Conservation (phyloP, 163 green algal genomes). For the Scenedesmus sp. region DNA sequence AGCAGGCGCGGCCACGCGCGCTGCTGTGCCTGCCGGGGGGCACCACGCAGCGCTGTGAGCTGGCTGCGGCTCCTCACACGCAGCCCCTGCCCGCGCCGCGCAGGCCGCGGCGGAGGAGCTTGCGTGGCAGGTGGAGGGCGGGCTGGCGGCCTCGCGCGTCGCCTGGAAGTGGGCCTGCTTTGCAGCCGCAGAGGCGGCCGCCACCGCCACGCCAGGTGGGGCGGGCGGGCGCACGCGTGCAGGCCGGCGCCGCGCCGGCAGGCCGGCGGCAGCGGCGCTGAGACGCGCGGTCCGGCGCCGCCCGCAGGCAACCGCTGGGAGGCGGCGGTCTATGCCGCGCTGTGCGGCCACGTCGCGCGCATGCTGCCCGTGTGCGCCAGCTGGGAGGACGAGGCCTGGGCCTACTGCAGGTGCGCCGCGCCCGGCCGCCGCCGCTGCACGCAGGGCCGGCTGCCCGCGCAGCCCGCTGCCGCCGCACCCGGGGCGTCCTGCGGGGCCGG, state of each 20-base stretch:
- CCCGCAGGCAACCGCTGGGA: constrained; percentile 54
- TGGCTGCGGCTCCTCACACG: no score
- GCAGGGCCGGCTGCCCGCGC: constrained; percentile 29
- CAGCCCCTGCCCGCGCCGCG: no score
- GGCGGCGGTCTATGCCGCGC: constrained; percentile 70
- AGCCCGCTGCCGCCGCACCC: no score
- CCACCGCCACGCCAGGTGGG: constrained; percentile 13
- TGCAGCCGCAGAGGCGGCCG: constrained; percentile 50
- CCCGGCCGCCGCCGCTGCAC: not conserved
- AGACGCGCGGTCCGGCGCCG: not conserved
- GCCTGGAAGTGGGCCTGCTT: constrained; percentile 77
- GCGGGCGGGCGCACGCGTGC: not conserved
- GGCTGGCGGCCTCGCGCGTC: constrained; percentile 46
- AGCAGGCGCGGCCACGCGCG: constrained; percentile 22
- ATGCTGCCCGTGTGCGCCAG: constrained; percentile 67
- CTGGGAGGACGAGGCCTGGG: constrained; percentile 82
- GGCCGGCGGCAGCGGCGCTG: not conserved
- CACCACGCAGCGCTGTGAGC: not conserved
- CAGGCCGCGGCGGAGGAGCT: constrained; percentile 58
- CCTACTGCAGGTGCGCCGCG: constrained; percentile 63
- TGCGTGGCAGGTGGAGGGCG: constrained; percentile 58
- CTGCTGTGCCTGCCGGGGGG: not conserved
- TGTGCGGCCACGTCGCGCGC: constrained; percentile 60
- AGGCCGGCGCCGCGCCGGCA: not conserved
- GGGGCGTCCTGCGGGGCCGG: no score